Base-by-base conservation (phyloP, 192 early-diverging fungal species). In the Funneliformis geosporum region DNA sequence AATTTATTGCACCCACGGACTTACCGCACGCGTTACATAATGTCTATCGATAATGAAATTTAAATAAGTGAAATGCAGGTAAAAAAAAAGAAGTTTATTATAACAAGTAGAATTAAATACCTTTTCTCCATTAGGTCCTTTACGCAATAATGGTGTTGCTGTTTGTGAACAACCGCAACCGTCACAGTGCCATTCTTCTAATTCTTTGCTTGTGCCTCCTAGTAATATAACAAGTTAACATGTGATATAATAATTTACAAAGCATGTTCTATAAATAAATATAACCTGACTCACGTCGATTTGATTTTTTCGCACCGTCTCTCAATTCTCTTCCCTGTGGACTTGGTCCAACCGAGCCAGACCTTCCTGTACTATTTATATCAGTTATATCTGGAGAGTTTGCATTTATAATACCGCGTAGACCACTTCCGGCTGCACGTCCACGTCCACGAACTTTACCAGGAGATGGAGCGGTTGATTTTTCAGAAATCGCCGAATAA, bases 381-480 rank as follows among this genome's bases (percentile, higher is more conserved):
- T 76, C 75, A 6, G 61, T 25, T 14, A 47, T 8, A 64, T 64
- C 75, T 8, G 39, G 40, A 28, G 73, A 28, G 25, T 74, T 50
- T 64, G 64, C 61, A 23, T 4, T 33, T 59, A 21, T 25, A 25
- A 6, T 27, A 25, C 60, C 39, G 25, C 75, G 60, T 25, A 76
- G 12, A 46, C 40, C 62, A 27, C 38, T 76, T 33, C 67, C 67
- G 38, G 74, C 80, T 27, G 79, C 42, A 74, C 81, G 82, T 43
- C 76, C 28, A 8, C 60, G 79, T 60, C 68, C 33, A 80, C 85
- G 86, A 60, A 80, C 79, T 79, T 67, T 67, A 43, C 82, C 81
- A 65, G 80, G 71, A 40, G 67, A 74, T 6, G 61, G 42, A 8
- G 76, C 18, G 3, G 72, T 43, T 21, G 71, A 18, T 12, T 59